Evolutionary conservation across 352 stramenopile genomes (phyloP).

Genomic region (Pythium utonaiense): DNA sequence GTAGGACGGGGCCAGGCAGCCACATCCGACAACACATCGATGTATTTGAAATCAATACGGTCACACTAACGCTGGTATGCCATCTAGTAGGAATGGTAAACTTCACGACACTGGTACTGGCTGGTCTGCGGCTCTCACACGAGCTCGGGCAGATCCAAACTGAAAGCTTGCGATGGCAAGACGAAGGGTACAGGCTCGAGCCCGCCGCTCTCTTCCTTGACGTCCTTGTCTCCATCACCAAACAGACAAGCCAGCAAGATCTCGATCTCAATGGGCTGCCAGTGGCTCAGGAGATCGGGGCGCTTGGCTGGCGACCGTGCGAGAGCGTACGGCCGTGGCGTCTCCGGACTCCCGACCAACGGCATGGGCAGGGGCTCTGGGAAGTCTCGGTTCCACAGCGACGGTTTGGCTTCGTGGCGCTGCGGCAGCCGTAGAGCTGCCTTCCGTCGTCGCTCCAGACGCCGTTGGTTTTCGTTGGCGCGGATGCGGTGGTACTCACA

Average conservation of each 20-base stretch:
- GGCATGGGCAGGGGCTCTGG: constrained; percentile 18
- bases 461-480: constrained; percentile 80
- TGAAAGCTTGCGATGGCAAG: neutral
- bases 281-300: constrained; percentile 2
- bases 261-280: constrained; percentile 28
- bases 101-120: neutral
- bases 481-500: constrained; percentile 83
- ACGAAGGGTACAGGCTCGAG: neutral
- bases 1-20: no score
- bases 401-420: constrained; percentile 10
- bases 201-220: neutral
- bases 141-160: neutral
- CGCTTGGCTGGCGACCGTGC: constrained; percentile 1
- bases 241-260: constrained; percentile 28
- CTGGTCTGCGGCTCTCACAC: neutral
- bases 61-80: no score
- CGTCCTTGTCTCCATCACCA: constrained; percentile 5
- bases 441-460: constrained; percentile 75
- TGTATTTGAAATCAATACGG: no score
- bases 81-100: neutral
- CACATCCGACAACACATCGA: no score
- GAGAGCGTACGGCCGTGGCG: constrained; percentile 5
- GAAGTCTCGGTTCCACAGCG: constrained; percentile 24
- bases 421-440: constrained; percentile 12
- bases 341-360: neutral